Base-by-base conservation (phyloP, 352 stramenopile species). In the Pythium sp. region DNA sequence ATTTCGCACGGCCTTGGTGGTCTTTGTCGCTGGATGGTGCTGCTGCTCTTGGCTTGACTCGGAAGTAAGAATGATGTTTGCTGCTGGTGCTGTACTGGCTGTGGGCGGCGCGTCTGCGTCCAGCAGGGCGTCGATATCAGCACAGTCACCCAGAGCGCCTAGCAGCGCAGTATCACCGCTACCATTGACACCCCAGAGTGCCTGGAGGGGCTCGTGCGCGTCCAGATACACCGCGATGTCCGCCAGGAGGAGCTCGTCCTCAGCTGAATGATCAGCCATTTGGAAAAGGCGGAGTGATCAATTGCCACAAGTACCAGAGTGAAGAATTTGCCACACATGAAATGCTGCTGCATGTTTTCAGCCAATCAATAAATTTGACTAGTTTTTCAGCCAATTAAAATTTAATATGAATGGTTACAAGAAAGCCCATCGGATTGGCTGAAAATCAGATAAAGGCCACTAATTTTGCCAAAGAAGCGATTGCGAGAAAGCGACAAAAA, bases 161-260 rank as follows among this genome's bases (percentile, higher is more conserved):
- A n/a, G 32, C n/a, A 63, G n/a, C 15, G 43, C 43, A 51, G 18
- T 5, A 5, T 24, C 22, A n/a, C 7, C 9, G 18, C 41, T 54
- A n/a, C 26, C 26, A 2, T 18, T 22, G 46, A 46, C 2, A n/a
- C 60, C 18, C 60, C 60, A 66, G 46, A 58, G 43, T 11, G n/a
- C n/a, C 26, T 41, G 61, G 7, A 59, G 28, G 7, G 61, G 30
- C 58, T 63, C 58, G 20, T 36, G 22, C 2, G 32, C 22, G 26
- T 66, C 61, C 43, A 66, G 24, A 38, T 59, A 59, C 30, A 47
- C 61, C 11, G 47, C 20, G 30, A 66, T 66, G 47, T 49, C 47
- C 43, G 20, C 46, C 18, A 59, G 49, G n/a, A 66, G 58, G 5
- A 18, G 8, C 47, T 66, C 47, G 0, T 66, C 47, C 2, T 62